A percentile compares a stretch with the other conserved stretches of the same genome.
Conservation (phyloP, 345 rosid genomes). For the Streptanthus diversifolius region DNA sequence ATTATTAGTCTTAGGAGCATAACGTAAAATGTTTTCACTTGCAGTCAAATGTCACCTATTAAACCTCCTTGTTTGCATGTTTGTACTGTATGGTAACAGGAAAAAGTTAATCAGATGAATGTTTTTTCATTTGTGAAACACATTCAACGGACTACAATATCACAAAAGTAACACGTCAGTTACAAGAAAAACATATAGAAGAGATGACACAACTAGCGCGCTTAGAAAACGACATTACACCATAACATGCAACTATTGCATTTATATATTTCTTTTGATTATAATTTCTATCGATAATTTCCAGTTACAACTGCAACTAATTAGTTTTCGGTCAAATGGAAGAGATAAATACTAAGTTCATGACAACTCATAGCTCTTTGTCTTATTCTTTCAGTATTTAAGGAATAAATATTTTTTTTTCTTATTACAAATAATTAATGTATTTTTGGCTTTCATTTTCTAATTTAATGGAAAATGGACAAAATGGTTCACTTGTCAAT, state of each 20-base stretch:
- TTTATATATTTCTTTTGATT: background rate
- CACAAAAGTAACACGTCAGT: background rate
- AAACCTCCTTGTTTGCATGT: no score
- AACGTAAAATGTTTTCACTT: no score
- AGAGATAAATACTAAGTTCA: background rate
- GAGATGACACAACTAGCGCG: conserved; percentile 23
- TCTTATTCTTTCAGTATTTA: background rate
- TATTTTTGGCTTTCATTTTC: background rate
- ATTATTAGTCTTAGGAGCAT: no score
- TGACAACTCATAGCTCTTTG: background rate
- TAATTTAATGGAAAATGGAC: background rate
- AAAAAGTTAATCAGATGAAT: background rate
- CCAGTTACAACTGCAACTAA: background rate
- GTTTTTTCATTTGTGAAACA: background rate
- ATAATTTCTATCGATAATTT: background rate
- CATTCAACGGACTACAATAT: background rate
- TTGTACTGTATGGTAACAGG: no score
- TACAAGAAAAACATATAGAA: background rate
- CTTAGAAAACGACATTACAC: conserved; percentile 28
- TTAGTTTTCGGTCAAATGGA: background rate
- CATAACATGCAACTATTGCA: background rate
- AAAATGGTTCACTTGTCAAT: background rate
- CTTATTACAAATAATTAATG: background rate
- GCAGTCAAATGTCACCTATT: no score
- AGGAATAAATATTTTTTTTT: background rate